Evolutionary conservation across 495 filamentous ascomycete species (phyloP).

Genomic region (Rusavskia elegans): DNA sequence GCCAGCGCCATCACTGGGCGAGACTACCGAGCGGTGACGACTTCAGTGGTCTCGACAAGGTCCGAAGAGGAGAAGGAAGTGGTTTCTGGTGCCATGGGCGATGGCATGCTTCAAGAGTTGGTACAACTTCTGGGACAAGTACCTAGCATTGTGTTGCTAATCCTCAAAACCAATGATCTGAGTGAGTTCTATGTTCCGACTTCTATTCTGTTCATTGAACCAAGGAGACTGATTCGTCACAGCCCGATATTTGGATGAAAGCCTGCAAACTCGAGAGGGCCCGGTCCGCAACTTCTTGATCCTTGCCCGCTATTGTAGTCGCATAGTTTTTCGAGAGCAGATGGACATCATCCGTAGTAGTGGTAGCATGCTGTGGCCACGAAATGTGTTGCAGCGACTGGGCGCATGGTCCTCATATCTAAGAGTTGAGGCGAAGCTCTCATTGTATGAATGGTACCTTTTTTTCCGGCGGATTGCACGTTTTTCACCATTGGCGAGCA

Average conservation of each 20-base stretch:
- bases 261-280: slow-evolving; percentile 75
- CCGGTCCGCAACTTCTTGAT: slow-evolving; percentile 86
- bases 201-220: slow-evolving; percentile 2
- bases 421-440: slow-evolving; percentile 47
- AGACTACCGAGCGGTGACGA: slow-evolving; percentile 61
- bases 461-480: slow-evolving; percentile 8
- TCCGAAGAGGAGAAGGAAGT: slow-evolving; percentile 61
- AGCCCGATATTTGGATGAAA: slow-evolving; percentile 85
- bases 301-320: slow-evolving; percentile 78
- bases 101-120: slow-evolving; percentile 74
- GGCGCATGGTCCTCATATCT: slow-evolving; percentile 41
- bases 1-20: slow-evolving; percentile 92
- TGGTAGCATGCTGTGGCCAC: slow-evolving; percentile 39
- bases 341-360: slow-evolving; percentile 47
- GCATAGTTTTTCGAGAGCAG: slow-evolving; percentile 77
- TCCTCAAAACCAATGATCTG: slow-evolving; percentile 96
- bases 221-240: background rate
- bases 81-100: slow-evolving; percentile 66
- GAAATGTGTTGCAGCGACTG: slow-evolving; percentile 38
- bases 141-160: slow-evolving; percentile 80
- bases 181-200: slow-evolving; percentile 32
- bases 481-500: slow-evolving; percentile 1
- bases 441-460: slow-evolving; percentile 34
- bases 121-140: slow-evolving; percentile 81
- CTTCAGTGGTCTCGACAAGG: slow-evolving; percentile 39